Evolutionary conservation across 106 monocot species (phyloP), one percentile per base, ranked within the genome.

Genomic region (Dendrobium chrysotoxum): DNA sequence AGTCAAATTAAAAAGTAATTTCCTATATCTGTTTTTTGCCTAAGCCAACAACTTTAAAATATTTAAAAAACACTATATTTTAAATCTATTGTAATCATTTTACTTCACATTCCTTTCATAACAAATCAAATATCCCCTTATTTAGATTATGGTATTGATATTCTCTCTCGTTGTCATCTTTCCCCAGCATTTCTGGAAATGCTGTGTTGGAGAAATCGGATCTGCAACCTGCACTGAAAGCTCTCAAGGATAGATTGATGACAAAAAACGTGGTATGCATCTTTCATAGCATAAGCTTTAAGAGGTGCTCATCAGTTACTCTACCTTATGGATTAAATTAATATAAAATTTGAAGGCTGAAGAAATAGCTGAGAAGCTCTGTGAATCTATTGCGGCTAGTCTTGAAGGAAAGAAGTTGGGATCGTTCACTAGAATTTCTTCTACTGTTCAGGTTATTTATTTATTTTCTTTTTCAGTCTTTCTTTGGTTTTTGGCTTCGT

Each of bases 291-390:
- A 26, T 81, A 53, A 65, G 18, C 68, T 54, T 76, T 30, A 78
- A 11, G 38, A 64, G 17, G 77, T 76, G 21, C 17, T 45, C 42
- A 38, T 61, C 58, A 42, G 39, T 23, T 42, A 41, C 28, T 41
- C 41, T 71, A 47, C 28, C 41, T 20, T 3, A 28, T 66, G 2
- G 15, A 72, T 70, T 70, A 35, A 65, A 38, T 70, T 73, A 1
- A 41, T 40, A 46, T 75, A 17, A 81, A 31, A 35, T 86, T 82
- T 73, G 65, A 80, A 97, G 98, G 98, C 98, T 31, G 98, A 98
- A 74, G 98, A 98, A 89, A 98, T 98, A 81, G 95, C 98, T 74
- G 98, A 98, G 82, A 97, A 94, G 82, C 91, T 98, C 86, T 98
- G 98, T 80, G 98, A 98, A 85, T 98, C 98, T 23, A 92, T 98